Evolutionary conservation across 2,329 filamentous ascomycete genomes (phyloP), one percentile per base, ranked within the genome.

Genomic region (Fusarium sambucinum): DNA sequence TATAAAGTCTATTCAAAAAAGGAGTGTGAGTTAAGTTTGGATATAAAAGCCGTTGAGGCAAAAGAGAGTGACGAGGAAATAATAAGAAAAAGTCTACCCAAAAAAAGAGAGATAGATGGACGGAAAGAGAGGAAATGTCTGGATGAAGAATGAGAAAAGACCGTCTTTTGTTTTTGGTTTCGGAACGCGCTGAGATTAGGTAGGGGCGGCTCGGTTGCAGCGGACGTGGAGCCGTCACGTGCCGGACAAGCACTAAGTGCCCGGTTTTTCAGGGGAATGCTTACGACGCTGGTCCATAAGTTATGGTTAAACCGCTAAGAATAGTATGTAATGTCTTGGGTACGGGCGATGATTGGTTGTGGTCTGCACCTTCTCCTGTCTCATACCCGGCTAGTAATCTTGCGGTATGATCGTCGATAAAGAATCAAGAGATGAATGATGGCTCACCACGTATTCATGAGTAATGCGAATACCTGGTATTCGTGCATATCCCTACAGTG

Each of bases 31-130:
- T 51, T 60, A 50, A 59, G 53, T 59, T 66, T 27, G 44, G 53
- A 68, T 72, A 58, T 51, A 64, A 23, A 45, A 40, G 59, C 54
- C 69, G 59, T 59, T 46, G 25, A 60, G 66, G 61, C 56, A 72
- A 69, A 62, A 73, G 69, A 70, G 68, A 74, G 59, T 67, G 67
- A 72, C 69, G 59, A 65, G 65, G 56, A 66, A 70, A 55, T 67
- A 70, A 55, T 64, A 60, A 7, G 8, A 61, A 63, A 72, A 70
- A 62, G 66, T 62, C 65, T 58, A 57, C 52, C 61, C 59, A 48
- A 60, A 66, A 59, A 46, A 66, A 42, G 38, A 41, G 14, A 42
- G 52, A 72, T 55, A 65, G 55, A 66, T 66, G 55, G 30, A 60
- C 27, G 25, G 44, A 59, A 59, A 47, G 42, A 40, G 32, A 58